Evolutionary conservation across 1,139 yeast species (phyloP), one percentile per base, ranked within the genome.

Genomic region (Debaryomycetaceae sp.): DNA sequence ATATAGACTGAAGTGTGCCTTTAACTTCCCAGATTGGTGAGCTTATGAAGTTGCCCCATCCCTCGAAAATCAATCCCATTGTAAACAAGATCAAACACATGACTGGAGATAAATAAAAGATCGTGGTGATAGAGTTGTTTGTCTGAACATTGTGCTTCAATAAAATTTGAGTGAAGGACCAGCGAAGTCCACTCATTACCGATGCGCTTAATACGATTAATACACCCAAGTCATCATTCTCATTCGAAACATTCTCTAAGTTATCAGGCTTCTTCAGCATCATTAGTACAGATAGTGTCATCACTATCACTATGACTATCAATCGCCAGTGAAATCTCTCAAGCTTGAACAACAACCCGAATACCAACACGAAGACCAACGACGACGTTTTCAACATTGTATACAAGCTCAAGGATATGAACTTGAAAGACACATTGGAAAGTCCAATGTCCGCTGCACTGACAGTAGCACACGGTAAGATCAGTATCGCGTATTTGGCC

Each of bases 361-460:
- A 93, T 24, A 91, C 56, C 31, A 93, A 70, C 33, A 93, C 98
- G 72, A 93, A 93, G 36, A 90, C 87, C 43, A 91, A 75, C 24
- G 93, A 81, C 6, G 91, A 83, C 0, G 96, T 86, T 60, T 90
- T 93, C 53, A 90, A 81, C 87, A 88, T 90, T n/a, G 97, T 91
- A 65, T 91, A 93, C 44, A 91, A 78, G 24, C 93, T 83, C 49
- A 93, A 74, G 2, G 96, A 81, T 41, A 93, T 87, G 60, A 78
- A 83, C 51, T 84, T 76, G 56, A 91, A 79, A 34, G 97, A 85
- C 33, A 86, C 81, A 62, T 93, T 93, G 33, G 96, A 93, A 53
- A 90, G 75, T 3, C 99, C 99, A 54, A 93, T 90, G 64, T 93
- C 99, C 11, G 96, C 95, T 4, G 96, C 89, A 2, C 93, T 82